Evolutionary conservation across 2,329 filamentous ascomycete genomes (phyloP).

Genomic region (Claviceps sp.): DNA sequence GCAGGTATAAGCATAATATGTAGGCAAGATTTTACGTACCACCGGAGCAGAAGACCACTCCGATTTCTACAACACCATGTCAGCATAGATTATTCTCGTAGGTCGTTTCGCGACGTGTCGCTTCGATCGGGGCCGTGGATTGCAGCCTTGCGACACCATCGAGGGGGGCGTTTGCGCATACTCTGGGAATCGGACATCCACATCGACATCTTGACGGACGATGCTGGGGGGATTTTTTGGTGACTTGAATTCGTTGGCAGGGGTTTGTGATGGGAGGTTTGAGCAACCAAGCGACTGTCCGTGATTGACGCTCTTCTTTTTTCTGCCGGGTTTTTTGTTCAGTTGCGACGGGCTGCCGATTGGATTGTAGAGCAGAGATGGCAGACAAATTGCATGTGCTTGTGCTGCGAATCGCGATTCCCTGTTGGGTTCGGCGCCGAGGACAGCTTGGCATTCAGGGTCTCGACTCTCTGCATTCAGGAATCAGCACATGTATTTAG

Average conservation of each 20-base stretch:
- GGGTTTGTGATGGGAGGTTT: neutral
- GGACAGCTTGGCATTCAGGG: neutral
- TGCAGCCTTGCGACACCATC: neutral
- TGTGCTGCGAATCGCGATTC: neutral
- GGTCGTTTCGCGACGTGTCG: neutral
- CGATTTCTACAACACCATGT: conserved; percentile 58
- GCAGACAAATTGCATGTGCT: neutral
- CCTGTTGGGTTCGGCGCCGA: neutral
- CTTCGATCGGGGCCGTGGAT: neutral
- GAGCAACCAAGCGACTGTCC: too few relatives aligned
- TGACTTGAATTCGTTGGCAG: neutral
- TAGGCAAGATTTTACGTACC: conserved; percentile 47
- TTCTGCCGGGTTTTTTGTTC: too few relatives aligned
- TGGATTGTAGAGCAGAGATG: neutral
- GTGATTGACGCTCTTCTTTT: too few relatives aligned
- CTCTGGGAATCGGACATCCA: conserved; percentile 95
- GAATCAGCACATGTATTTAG: too few relatives aligned
- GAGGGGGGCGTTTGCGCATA: conserved; percentile 32
- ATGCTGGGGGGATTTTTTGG: neutral
- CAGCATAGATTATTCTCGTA: neutral
- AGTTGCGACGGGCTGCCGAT: too few relatives aligned
- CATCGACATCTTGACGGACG: conserved; percentile 48
- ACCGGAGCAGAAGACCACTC: conserved; percentile 93
- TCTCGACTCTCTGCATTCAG: neutral
- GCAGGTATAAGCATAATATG: neutral